Percentiles rank a stretch among this genome's conserved stretches.
Conservation (phyloP, 257 asterid genomes). For the Catharanthus roseus region DNA sequence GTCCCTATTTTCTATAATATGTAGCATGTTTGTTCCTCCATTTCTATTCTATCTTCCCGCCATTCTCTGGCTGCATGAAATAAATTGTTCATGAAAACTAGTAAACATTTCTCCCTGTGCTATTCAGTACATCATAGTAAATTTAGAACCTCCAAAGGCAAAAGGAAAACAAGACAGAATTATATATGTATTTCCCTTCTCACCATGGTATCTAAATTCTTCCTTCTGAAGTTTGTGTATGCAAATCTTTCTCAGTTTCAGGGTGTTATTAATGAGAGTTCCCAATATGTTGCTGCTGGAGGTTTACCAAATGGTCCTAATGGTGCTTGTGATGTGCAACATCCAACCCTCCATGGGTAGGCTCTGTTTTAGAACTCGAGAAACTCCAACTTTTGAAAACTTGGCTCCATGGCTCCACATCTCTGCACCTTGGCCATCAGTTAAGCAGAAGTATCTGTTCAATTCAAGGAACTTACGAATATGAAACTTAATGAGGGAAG, state of each 20-base stretch:
- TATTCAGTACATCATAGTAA: background rate
- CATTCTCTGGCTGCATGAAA: background rate
- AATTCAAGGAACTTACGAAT: background rate
- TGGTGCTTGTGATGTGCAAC: slow-evolving; percentile 24
- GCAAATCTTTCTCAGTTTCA: slow-evolving; percentile 22
- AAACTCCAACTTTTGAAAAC: background rate
- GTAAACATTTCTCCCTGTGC: background rate
- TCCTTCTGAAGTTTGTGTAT: background rate
- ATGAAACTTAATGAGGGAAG: background rate
- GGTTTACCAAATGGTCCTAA: slow-evolving; percentile 20
- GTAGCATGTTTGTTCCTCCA: background rate
- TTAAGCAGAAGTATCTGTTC: background rate
- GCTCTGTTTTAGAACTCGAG: background rate
- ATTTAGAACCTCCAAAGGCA: background rate
- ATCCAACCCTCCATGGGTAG: slow-evolving; percentile 20
- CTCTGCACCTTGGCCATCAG: background rate
- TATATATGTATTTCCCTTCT: background rate
- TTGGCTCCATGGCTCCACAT: background rate
- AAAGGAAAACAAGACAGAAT: background rate
- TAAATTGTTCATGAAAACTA: background rate
- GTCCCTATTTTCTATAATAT: background rate
- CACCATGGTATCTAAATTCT: background rate
- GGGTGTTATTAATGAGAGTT: slow-evolving; percentile 20
- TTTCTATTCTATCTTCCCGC: background rate
- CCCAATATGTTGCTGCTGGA: slow-evolving; percentile 28